Base-by-base conservation (phyloP, 2,329 filamentous ascomycete genomes). In the Lasiodiplodia hormozganensis region DNA sequence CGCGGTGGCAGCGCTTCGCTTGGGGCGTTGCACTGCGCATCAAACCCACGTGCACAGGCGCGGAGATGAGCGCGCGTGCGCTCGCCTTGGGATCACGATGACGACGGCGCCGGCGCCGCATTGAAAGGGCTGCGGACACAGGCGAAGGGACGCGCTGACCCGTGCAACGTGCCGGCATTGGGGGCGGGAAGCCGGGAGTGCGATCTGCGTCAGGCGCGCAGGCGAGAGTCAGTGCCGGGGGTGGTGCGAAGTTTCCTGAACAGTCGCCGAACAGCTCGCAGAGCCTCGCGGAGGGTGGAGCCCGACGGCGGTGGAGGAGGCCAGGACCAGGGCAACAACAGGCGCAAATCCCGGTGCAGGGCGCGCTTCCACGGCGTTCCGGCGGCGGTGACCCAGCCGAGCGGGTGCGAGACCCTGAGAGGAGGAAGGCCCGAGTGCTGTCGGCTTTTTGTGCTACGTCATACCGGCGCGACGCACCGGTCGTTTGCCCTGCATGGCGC, bases 321-420 rank as follows among this genome's bases (percentile, higher is more conserved):
- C 47, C 47, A 64, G 47, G 60, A 52, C 60, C 60, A 64, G 60
- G 60, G 60, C 60, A 52, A n/a, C 60, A 53, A 47, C 47, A 64
- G 31, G 54, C 54, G 56, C 65, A 52, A 58, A 67, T 60, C 54
- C 53, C 65, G 53, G 65, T 51, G 65, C 65, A 51, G 54, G 43
- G 65, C 65, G 47, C 14, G 52, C 53, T 60, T 67, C 53, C 53
- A 67, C 65, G 53, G 65, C 65, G 56, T 60, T 67, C 65, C 65
- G 54, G 65, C 54, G 53, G 65, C 56, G 54, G 53, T 67, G 65
- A 60, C 65, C 65, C 65, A 58, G 65, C 43, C 53, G 31, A 58
- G 53, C 54, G 65, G 65, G 36, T 52, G 47, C 60, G 43, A 64
- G 60, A 58, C 65, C 65, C 56, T 58, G 54, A 67, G 65, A 23